Evolutionary conservation across 108 stramenopile genomes (phyloP), one percentile per base, ranked within the genome.

Genomic region (Stephanodiscus triporus): DNA sequence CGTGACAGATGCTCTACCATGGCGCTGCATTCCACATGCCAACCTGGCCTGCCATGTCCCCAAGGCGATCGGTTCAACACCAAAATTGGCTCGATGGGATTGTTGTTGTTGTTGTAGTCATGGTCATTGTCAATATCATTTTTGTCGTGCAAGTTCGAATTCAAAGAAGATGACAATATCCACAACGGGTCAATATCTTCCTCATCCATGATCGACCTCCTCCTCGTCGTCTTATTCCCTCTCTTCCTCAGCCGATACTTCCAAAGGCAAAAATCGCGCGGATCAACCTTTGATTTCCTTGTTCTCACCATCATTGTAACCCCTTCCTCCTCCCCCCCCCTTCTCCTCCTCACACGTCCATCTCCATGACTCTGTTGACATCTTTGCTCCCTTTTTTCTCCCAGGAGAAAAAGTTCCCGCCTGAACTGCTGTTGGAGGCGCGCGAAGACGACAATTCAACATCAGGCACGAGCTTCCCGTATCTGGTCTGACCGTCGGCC

Each of bases 1-100:
- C 24, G 13, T 24, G 73, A 64, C 1, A 81, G 49, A 4, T 63
- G 73, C 50, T 81, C 50, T 66, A 95, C 92, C 96, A 98, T 98
- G 54, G 96, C 98, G 57, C 89, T 92, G 78, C 98, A 99, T 84
- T 99, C 98, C 51, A 99, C 98, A 71, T 99, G 99, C 99, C 98
- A 99, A 1, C 99, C 99, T 4, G 99, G 98, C 51, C 98, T 83
- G 6, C 99, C 99, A 2, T 72, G 60, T 30, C 97, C 98, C 96
- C 97, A 98, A 6, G 97, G 97, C 9, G 92, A 89, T 16, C 67
- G 50, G 95, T 97, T 99, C 36, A 71, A 81, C n/a, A 92, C 64
- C 1, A 57, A 68, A 47, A 85, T 75, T 4, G 77, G 77, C 65
- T 79, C 85, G 22, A 51, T 64, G 6, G 83, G 87, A 70, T 84